A percentile compares a stretch with the other conserved stretches of the same genome.
These are phyloP conservation scores for Trichosphaerium sp. DNA, from an alignment of 78 protist species.

Conservation along the genomic window DNA sequence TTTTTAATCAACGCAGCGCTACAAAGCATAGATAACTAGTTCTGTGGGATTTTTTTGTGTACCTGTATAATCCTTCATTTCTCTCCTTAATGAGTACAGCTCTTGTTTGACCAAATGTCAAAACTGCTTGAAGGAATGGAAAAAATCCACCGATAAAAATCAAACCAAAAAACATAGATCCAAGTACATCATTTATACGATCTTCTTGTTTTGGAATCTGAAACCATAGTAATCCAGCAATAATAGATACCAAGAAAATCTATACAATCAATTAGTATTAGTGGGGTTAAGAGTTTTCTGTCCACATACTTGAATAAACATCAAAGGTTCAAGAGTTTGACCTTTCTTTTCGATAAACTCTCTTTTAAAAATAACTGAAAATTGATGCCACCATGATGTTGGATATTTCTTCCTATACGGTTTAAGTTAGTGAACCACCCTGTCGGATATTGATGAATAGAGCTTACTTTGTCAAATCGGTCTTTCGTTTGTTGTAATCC, in stretches of 20 bases:
- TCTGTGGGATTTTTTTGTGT: no score
- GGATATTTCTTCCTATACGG: not conserved
- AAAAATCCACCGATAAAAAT: no score
- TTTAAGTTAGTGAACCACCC: not conserved
- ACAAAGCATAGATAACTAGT: no score
- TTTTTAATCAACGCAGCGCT: no score
- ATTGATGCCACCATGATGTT: not conserved
- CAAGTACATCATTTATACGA: not conserved
- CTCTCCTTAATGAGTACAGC: no score
- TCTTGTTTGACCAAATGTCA: no score
- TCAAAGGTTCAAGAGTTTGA: not conserved
- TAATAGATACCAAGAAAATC: constrained; percentile 3
- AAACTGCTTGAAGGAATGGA: no score
- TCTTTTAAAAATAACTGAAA: not conserved
- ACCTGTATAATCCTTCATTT: no score
- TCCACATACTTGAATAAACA: not conserved
- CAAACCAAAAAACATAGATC: constrained; percentile 19
- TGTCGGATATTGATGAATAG: no score
- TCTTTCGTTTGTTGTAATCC: not conserved
- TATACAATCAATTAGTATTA: no score
- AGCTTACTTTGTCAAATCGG: not conserved
- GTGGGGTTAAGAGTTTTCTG: no score
- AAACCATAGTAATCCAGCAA: constrained; percentile 19
- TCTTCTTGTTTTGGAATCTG: not conserved
- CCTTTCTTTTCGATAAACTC: not conserved